A percentile compares a stretch with the other conserved stretches of the same genome.
Evolutionary conservation across 768 basidiomycete genomes (phyloP).

Genomic region (Inosperma sp.): DNA sequence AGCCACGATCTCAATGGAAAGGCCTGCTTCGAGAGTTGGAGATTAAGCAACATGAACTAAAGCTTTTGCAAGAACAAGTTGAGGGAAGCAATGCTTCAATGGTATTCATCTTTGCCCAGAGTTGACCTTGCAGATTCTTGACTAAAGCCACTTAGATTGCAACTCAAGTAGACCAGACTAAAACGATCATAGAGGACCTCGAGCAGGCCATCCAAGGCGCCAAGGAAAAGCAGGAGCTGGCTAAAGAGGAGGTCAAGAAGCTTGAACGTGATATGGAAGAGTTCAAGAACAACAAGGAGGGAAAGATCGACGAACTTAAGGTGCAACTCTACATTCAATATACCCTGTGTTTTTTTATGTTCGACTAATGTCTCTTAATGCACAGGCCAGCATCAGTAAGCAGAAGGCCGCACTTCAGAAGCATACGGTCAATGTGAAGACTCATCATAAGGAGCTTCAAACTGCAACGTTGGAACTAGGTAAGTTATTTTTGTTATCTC

Average conservation of each 20-base stretch:
- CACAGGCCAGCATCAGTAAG: slow-evolving; percentile 68
- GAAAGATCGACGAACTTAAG: slow-evolving; percentile 92
- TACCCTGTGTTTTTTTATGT: background rate
- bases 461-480: slow-evolving; percentile 85
- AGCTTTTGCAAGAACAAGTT: slow-evolving; percentile 77
- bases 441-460: slow-evolving; percentile 85
- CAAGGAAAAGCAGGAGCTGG: slow-evolving; percentile 70
- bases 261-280: slow-evolving; percentile 97
- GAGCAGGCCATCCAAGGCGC: slow-evolving; percentile 55
- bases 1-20: slow-evolving; percentile 59
- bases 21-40: slow-evolving; percentile 64
- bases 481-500: slow-evolving; percentile 31
- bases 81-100: slow-evolving; percentile 84
- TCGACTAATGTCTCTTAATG: background rate
- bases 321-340: slow-evolving; percentile 35
- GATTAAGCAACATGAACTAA: slow-evolving; percentile 84
- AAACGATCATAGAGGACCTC: slow-evolving; percentile 57
- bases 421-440: slow-evolving; percentile 76
- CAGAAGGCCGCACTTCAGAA: slow-evolving; percentile 81
- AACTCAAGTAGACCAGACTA: slow-evolving; percentile 70
- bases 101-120: slow-evolving; percentile 42
- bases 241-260: slow-evolving; percentile 74
- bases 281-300: slow-evolving; percentile 98
- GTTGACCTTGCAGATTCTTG: background rate
- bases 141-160: slow-evolving; percentile 53